A percentile compares a stretch with the other conserved stretches of the same genome.
These are phyloP conservation scores for Neonectria coccinea DNA, from an alignment of 2,329 filamentous ascomycete species.

Conservation along the genomic window DNA sequence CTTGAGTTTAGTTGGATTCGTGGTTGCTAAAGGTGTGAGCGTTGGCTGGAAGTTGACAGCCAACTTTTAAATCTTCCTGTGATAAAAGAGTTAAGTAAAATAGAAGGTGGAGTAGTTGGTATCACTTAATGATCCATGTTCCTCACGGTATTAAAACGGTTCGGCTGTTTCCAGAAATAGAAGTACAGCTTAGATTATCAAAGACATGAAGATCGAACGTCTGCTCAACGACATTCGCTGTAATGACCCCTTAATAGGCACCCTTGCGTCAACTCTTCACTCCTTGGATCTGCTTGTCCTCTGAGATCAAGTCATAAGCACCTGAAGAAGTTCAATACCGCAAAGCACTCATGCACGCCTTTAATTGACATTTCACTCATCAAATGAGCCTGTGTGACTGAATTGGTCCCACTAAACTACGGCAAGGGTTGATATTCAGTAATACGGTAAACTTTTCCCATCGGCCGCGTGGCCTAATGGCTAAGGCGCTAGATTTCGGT, in stretches of 20 bases:
- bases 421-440: too few species aligned
- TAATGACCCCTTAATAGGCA: too few species aligned
- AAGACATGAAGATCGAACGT: not conserved
- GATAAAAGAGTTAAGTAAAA: too few species aligned
- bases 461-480: not conserved
- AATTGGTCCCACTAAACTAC: not conserved
- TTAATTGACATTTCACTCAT: not conserved
- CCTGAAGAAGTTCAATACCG: not conserved
- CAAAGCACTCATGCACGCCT: not conserved
- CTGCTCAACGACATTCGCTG: not conserved
- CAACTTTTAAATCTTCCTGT: not conserved
- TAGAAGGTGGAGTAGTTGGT: too few species aligned
- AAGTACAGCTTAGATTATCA: not conserved
- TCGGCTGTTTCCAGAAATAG: not conserved
- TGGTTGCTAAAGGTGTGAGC: conserved; percentile 1
- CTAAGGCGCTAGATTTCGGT: not conserved
- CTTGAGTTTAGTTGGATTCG: not conserved
- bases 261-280: too few species aligned
- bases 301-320: not conserved
- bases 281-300: too few species aligned
- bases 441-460: not conserved
- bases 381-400: too few species aligned
- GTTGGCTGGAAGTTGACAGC: conserved; percentile 7
- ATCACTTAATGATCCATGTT: not conserved
- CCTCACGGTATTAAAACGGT: not conserved